Conservation (phyloP, 2,329 filamentous ascomycete species). For the Capronia coronata region DNA sequence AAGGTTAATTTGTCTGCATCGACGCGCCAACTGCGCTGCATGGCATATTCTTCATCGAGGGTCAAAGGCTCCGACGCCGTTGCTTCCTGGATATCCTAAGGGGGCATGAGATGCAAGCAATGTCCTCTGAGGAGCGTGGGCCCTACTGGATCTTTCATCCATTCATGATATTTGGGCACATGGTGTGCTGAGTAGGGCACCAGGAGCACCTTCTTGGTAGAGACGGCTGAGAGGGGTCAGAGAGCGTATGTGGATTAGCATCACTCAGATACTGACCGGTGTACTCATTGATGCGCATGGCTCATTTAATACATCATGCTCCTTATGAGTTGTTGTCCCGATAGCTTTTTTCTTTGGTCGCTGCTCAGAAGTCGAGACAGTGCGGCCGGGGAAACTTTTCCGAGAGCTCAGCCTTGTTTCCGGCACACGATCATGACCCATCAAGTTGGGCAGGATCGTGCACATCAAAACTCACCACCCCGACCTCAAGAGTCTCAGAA, state of each 20-base stretch:
- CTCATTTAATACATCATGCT: constrained; percentile 9
- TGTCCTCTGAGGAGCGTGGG: constrained; percentile 14
- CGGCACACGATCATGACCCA: constrained; percentile 5
- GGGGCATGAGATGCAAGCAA: background rate
- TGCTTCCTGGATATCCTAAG: constrained; percentile 66
- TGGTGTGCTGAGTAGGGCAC: constrained; percentile 80
- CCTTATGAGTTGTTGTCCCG: background rate
- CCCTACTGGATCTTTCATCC: constrained; percentile 76
- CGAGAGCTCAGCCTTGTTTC: constrained; percentile 2
- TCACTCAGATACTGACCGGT: constrained; percentile 27
- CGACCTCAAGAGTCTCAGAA: constrained; percentile 73
- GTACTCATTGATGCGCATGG: constrained; percentile 34
- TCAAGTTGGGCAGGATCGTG: constrained; percentile 28
- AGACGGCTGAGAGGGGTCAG: constrained; percentile 51
- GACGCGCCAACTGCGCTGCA: constrained; percentile 79
- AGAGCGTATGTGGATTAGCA: background rate
- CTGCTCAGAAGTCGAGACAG: background rate
- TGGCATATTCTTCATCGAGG: constrained; percentile 75
- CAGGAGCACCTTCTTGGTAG: constrained; percentile 60
- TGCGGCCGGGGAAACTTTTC: constrained; percentile 3
- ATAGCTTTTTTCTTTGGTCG: background rate
- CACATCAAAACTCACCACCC: constrained; percentile 56
- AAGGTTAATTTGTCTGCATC: constrained; percentile 88
- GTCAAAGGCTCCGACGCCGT: constrained; percentile 83
- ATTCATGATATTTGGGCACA: constrained; percentile 74